These are phyloP conservation scores for Quercus mongolica DNA, from an alignment of 306 rosid genomes.

Conservation along the genomic window DNA sequence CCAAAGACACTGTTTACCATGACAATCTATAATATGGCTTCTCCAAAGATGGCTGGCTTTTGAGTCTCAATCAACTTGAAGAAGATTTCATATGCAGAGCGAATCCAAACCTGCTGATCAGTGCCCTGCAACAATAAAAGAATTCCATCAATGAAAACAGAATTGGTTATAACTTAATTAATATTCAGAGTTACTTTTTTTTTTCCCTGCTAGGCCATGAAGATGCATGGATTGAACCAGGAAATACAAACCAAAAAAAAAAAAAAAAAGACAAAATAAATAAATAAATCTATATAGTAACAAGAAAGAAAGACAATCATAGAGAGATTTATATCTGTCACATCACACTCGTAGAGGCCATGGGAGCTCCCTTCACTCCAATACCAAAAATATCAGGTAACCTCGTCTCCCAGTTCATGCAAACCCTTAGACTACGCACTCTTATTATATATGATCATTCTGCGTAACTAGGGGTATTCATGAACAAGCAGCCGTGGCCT, in stretches of 20 bases:
- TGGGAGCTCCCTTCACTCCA: constrained; percentile 78
- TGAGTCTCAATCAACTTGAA: too few species aligned
- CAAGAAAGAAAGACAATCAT: background rate
- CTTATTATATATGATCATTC: background rate
- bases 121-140: background rate
- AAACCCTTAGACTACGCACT: constrained; percentile 37
- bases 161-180: too few species aligned
- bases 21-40: background rate
- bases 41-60: background rate
- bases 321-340: background rate
- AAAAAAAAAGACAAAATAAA: too few species aligned
- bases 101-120: background rate
- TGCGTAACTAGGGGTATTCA: constrained; percentile 43
- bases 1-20: background rate
- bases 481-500: constrained; percentile 62
- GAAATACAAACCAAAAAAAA: too few species aligned
- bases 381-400: constrained; percentile 54
- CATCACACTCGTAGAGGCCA: too few species aligned
- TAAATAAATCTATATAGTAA: background rate
- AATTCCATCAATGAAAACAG: too few species aligned
- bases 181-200: too few species aligned
- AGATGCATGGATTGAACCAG: too few species aligned
- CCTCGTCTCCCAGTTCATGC: constrained; percentile 62
- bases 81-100: background rate
- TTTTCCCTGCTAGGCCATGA: too few species aligned